These are phyloP conservation scores for Tetracladium setigerum DNA, from an alignment of 495 filamentous ascomycete genomes.

Conservation along the genomic window DNA sequence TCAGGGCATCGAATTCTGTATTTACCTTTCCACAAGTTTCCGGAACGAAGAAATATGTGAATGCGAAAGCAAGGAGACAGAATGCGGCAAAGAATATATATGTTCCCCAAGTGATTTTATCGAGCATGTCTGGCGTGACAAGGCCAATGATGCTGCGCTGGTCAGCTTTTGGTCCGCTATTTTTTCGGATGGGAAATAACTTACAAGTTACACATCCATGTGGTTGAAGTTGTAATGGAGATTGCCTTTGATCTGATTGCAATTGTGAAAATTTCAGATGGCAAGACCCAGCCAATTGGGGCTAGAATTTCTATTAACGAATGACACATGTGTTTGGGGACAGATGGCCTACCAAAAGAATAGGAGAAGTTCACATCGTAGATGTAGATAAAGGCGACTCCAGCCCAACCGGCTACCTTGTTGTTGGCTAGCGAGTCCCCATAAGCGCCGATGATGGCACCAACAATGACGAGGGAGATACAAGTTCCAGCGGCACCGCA, in stretches of 20 bases:
- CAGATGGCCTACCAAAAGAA: conserved; percentile 8
- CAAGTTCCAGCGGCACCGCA: conserved; percentile 42
- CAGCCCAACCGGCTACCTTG: conserved; percentile 62
- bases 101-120: conserved; percentile 49
- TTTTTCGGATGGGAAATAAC: background rate
- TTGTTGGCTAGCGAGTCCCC: conserved; percentile 47
- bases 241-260: conserved; percentile 47
- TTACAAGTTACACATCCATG: conserved; percentile 22
- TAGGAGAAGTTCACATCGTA: conserved; percentile 71
- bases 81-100: conserved; percentile 56
- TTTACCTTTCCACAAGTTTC: conserved; percentile 23
- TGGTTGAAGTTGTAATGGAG: conserved; percentile 14
- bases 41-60: conserved; percentile 23
- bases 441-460: conserved; percentile 59
- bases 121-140: conserved; percentile 53
- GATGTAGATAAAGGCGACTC: conserved; percentile 70
- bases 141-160: conserved; percentile 44
- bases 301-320: conserved; percentile 49
- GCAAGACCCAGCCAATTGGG: conserved; percentile 58
- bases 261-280: conserved; percentile 56
- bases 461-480: conserved; percentile 55
- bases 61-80: conserved; percentile 10
- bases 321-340: background rate
- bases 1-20: background rate
- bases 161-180: conserved; percentile 35